These are phyloP conservation scores for Citrullus mucosospermus DNA, from an alignment of 306 rosid species.

Conservation along the genomic window DNA sequence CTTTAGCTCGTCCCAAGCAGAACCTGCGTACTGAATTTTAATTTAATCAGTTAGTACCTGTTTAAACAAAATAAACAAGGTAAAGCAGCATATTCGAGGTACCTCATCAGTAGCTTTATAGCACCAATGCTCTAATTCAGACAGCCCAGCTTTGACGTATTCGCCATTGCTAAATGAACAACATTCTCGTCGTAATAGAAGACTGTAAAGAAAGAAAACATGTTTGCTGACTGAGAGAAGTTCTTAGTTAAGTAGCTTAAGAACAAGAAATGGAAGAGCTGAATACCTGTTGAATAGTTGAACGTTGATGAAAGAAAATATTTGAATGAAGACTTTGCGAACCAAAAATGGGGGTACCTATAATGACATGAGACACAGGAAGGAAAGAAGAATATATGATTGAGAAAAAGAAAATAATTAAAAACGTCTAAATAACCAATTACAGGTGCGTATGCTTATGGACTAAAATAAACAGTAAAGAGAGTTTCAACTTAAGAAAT, in stretches of 20 bases:
- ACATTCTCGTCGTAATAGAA: conserved; percentile 95
- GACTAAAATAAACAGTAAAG: not conserved
- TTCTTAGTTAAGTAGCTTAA: not conserved
- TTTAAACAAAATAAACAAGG: not conserved
- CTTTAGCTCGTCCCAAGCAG: conserved; percentile 97
- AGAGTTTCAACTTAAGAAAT: not conserved
- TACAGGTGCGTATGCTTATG: not conserved
- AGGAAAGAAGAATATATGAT: not conserved
- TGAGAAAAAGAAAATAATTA: not conserved
- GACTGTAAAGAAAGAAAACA: conserved; percentile 34
- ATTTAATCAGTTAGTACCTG: not conserved
- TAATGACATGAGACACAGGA: not conserved
- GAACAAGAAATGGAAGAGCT: not conserved
- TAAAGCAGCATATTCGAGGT: not conserved
- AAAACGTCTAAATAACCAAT: not conserved
- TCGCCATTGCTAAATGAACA: conserved; percentile 99
- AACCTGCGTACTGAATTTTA: conserved; percentile 68
- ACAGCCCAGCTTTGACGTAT: conserved; percentile 89
- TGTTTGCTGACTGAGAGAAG: not conserved
- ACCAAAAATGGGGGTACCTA: conserved; percentile 95
- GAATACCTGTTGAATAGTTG: conserved; percentile 89
- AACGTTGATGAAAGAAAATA: conserved; percentile 95
- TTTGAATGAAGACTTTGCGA: conserved; percentile 94
- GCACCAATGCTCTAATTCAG: conserved; percentile 97
- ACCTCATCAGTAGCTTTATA: conserved; percentile 81